Evolutionary conservation across 1,284 basidiomycete species (phyloP), one percentile per base, ranked within the genome.

Genomic region (Fistulina hepatica): DNA sequence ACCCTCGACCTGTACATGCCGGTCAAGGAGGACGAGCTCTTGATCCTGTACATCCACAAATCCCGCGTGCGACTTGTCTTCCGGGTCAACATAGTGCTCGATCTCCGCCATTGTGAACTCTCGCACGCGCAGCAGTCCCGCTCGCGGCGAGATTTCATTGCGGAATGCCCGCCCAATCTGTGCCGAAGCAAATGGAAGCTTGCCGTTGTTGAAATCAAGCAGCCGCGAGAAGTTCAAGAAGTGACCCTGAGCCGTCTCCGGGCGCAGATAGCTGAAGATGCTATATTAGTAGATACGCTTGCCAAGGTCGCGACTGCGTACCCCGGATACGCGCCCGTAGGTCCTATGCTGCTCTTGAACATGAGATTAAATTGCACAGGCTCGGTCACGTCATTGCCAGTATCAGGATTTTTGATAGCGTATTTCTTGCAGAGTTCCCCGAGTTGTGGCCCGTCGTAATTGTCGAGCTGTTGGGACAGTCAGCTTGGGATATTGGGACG

Each of bases 61-160:
- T 23, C 81, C 76, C 17, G 74, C 66, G 62, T 98, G 95, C 16
- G 61, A 65, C 68, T 98, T 99, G 68, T 97, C 82, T 38, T 76
- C 71, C 6, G 94, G 95, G 65, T 98, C 94, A 50, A 98, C 94
- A 52, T 71, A 99, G 67, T 99, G 94, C 64, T 99, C 95, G 59
- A 99, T 97, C 67, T 98, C 95, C 39, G 92, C 95, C 94, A 99
- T 97, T 24, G 89, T 95, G 65, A 98, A 99, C 59, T 99, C 95
- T 48, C 94, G 84, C 28, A 98, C 95, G 48, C 95, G 91, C 36
- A 99, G 72, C 33, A 99, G 72, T 43, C 94, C 95, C 38, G 93
- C 90, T 41, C 90, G 83, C 19, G 95, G 95, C 5, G 91, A 93
- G 53, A 99, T 98, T 60, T 98, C 95, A 59, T 99, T 99, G 45